Conservation (phyloP, 805 yeast species). For the Yarrowia porcina region DNA sequence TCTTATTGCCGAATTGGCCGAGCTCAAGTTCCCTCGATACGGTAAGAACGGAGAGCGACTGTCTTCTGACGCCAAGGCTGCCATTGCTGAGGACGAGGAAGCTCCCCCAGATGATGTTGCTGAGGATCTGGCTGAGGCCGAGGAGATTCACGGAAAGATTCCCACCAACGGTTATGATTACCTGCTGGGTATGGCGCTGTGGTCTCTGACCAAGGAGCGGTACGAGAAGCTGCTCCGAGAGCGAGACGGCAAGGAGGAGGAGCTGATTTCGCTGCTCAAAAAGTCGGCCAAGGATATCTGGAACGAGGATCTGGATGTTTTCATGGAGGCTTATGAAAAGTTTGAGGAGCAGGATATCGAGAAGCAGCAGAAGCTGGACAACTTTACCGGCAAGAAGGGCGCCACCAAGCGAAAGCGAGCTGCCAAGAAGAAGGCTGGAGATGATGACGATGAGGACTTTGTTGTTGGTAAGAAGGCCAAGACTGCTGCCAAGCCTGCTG, state of each 20-base stretch:
- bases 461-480: conserved; percentile 34
- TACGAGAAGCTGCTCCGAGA: conserved; percentile 76
- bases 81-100: conserved; percentile 34
- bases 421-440: conserved; percentile 29
- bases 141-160: conserved; percentile 40
- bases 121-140: conserved; percentile 40
- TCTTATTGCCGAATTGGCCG: conserved; percentile 60
- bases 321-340: conserved; percentile 60
- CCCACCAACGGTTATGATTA: conserved; percentile 74
- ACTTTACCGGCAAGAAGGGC: conserved; percentile 41
- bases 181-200: conserved; percentile 83
- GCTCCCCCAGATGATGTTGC: conserved; percentile 38
- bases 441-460: conserved; percentile 39
- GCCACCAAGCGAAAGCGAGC: conserved; percentile 32
- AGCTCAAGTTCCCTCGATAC: conserved; percentile 66
- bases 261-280: conserved; percentile 61
- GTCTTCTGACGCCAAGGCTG: conserved; percentile 43
- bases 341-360: conserved; percentile 65
- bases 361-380: conserved; percentile 48
- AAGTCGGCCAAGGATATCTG: conserved; percentile 83
- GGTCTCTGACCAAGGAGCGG: conserved; percentile 89
- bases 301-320: conserved; percentile 76
- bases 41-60: conserved; percentile 67
- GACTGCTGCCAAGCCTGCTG: conserved; percentile 31
- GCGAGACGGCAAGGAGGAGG: conserved; percentile 66